Evolutionary conservation across 1,139 yeast species (phyloP).

Genomic region (Suhomyces chickasaworum): DNA sequence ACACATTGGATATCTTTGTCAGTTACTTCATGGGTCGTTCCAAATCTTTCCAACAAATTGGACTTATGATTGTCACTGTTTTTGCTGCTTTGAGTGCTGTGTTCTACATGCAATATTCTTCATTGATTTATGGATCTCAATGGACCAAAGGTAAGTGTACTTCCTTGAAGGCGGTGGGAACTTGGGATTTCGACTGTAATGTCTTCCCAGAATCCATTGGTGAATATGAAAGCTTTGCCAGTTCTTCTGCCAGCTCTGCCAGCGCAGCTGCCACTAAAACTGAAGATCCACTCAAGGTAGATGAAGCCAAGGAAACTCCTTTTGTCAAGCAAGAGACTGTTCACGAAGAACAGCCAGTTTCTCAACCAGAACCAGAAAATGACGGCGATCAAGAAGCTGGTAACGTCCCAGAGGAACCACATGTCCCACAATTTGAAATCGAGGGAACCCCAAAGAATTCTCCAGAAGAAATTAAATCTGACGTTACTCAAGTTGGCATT

Average conservation of each 20-base stretch:
- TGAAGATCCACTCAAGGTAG: constrained; percentile 21
- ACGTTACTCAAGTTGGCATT: not conserved
- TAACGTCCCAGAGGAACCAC: constrained; percentile 8
- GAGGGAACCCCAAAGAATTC: constrained; percentile 17
- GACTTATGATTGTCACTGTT: constrained; percentile 42
- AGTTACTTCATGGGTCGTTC: constrained; percentile 47
- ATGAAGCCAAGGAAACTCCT: constrained; percentile 31
- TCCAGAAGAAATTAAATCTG: constrained; percentile 13
- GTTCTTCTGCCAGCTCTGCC: constrained; percentile 2
- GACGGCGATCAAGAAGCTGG: not conserved
- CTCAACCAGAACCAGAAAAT: constrained; percentile 10
- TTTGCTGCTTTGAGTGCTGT: constrained; percentile 54
- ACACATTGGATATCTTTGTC: constrained; percentile 69
- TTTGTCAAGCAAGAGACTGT: constrained; percentile 9
- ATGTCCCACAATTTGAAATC: constrained; percentile 29
- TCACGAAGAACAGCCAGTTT: constrained; percentile 5
- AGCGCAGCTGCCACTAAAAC: constrained; percentile 2
- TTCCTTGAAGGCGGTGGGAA: constrained; percentile 55
- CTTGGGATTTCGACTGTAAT: constrained; percentile 88
- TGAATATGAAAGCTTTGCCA: constrained; percentile 25
- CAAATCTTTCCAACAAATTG: constrained; percentile 32
- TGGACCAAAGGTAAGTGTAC: constrained; percentile 78
- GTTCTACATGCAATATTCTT: constrained; percentile 65
- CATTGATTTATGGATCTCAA: constrained; percentile 75
- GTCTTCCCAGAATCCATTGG: constrained; percentile 43